Evolutionary conservation across 192 early-diverging fungal genomes (phyloP), one percentile per base, ranked within the genome.

Genomic region (Gigaspora rosea): DNA sequence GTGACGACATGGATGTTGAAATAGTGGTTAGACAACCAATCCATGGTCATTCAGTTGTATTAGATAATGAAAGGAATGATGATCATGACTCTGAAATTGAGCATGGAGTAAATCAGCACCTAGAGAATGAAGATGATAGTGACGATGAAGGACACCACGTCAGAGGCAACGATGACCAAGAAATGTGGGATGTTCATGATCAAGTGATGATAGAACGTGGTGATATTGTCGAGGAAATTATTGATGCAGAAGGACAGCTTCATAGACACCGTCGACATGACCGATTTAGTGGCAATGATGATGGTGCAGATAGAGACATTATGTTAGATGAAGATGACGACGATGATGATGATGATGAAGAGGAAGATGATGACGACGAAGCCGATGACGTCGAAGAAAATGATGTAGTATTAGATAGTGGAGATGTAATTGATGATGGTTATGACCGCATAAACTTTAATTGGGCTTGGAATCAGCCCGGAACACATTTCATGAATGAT

Each of bases 1-100:
- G 91, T 57, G 88, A 87, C 48, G 88, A 84, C 35, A 85, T 89
- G 20, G 92, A 92, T 13, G 85, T 81, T 13, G 87, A 89, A 13
- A 78, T 79, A 8, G 82, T 84, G 2, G 81, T 83, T 47, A 84
- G 78, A 18, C 86, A 87, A 16, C 81, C 81, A 66, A 74, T 84
- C 36, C 79, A 80, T 46, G 80, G 77, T 71, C 75, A 82, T 46
- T 78, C 83, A 48, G 81, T 80, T 64, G 81, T 85, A 73, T 83
- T 84, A 46, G 88, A 91, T 62, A 84, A 88, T 64, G 85, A 87
- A 27, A 80, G 77, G 2, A 81, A 83, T 56, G 63, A 80, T 41
- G 78, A 86, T 46, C 88, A 90, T 80, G 88, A 86, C 0, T 67
- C 62, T 32, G 81, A 83, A 12, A 83, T 82, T 32, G 88, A 85